These are phyloP conservation scores for Hygrophorus pudorinus DNA, from an alignment of 768 basidiomycete genomes.

Conservation along the genomic window DNA sequence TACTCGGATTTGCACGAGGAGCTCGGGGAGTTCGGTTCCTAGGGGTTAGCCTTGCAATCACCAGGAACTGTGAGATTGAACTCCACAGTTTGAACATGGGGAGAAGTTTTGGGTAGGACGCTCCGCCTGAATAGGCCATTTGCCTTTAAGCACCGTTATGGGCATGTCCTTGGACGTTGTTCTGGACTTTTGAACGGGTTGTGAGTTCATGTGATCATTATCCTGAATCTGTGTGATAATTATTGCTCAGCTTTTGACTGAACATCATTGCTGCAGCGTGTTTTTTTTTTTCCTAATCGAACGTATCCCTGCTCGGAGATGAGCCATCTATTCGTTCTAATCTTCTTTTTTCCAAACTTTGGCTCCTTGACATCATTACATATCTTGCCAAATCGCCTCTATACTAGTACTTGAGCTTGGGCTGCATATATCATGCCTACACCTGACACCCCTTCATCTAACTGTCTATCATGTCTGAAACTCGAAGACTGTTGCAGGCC, in stretches of 20 bases:
- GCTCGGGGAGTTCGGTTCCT: too few species aligned
- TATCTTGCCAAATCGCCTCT: too few species aligned
- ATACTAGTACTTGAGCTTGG: too few species aligned
- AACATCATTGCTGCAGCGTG: conserved; percentile 9
- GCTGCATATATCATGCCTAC: conserved; percentile 45
- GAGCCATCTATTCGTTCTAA: conserved; percentile 30
- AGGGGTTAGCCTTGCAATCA: conserved; percentile 15
- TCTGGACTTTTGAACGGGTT: conserved; percentile 25
- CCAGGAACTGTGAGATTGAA: conserved; percentile 15
- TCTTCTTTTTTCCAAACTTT: conserved; percentile 2
- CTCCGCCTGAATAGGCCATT: too few species aligned
- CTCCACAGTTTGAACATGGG: conserved; percentile 10
- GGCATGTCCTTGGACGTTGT: conserved; percentile 4
- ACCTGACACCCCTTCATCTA: conserved; percentile 25
- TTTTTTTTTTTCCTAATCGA: conserved; percentile 30
- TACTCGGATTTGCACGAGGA: too few species aligned
- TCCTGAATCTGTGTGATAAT: not conserved
- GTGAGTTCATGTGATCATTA: conserved; percentile 26
- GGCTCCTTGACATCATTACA: not conserved
- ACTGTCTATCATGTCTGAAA: conserved; percentile 50
- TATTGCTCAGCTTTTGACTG: not conserved
- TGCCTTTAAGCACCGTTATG: too few species aligned
- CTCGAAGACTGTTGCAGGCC: conserved; percentile 66
- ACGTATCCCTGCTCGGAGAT: conserved; percentile 33
- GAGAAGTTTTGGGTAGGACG: too few species aligned